phyloP scores from a whole-genome alignment of 495 filamentous ascomycete genomes.

The Letharia columbiana region DNA sequence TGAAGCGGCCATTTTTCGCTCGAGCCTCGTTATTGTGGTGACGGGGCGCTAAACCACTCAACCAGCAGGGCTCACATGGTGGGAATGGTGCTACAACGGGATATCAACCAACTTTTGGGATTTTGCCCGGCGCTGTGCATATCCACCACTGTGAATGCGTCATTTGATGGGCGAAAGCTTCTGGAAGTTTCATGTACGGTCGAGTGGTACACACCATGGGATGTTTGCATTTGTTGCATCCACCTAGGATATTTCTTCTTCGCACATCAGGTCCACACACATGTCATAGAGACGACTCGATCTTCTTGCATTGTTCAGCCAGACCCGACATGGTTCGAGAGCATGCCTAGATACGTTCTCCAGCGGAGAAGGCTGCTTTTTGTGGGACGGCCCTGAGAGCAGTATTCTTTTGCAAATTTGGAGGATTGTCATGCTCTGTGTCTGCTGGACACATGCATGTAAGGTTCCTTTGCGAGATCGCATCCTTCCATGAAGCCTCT shows the following conservation, averaged over 20 bases:
- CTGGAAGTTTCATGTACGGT: not conserved
- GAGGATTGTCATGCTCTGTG: not conserved
- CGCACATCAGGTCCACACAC: not conserved
- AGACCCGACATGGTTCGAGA: not conserved
- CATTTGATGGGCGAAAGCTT: not conserved
- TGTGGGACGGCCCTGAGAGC: not conserved
- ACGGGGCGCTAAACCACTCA: not conserved
- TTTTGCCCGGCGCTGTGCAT: not conserved
- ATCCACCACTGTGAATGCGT: not conserved
- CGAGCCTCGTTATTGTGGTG: not conserved
- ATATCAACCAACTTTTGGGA: not conserved
- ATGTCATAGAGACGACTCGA: not conserved
- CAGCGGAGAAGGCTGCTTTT: not conserved
- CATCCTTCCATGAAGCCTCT: not conserved
- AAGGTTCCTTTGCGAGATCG: not conserved
- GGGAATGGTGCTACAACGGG: not conserved
- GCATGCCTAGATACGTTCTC: not conserved
- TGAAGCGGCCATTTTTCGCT: not conserved
- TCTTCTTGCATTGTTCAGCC: not conserved
- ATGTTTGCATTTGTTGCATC: not conserved
- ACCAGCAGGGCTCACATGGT: constrained; percentile 1
- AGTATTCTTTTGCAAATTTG: not conserved
- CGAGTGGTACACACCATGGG: not conserved
- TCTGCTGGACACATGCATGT: not conserved
- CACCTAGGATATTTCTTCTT: not conserved